A percentile compares a stretch with the other conserved stretches of the same genome.
These are phyloP conservation scores for Tranzscheliella williamsii DNA, from an alignment of 1,284 basidiomycete genomes.

Conservation along the genomic window DNA sequence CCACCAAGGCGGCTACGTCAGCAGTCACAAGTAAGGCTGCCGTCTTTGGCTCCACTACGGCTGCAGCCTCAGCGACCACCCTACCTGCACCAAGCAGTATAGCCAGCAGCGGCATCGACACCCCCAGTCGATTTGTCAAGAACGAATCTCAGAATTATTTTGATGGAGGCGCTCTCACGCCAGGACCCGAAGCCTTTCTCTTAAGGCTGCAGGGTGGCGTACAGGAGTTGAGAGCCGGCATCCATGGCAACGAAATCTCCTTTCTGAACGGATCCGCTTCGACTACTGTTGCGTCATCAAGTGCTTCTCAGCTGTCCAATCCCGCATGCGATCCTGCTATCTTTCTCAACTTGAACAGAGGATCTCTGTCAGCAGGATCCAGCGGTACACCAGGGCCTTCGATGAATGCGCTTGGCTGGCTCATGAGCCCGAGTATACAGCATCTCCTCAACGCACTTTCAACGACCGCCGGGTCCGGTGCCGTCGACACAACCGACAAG, in stretches of 20 bases:
- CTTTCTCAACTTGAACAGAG: conserved; percentile 21
- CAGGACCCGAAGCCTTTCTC: conserved; percentile 51
- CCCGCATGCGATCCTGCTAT: conserved; percentile 33
- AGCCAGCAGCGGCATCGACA: conserved; percentile 30
- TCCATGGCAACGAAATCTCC: conserved; percentile 45
- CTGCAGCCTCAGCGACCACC: no score
- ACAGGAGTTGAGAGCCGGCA: conserved; percentile 48
- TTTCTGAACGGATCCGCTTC: conserved; percentile 24
- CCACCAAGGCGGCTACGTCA: no score
- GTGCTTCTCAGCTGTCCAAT: conserved; percentile 23
- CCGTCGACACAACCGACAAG: conserved; percentile 17
- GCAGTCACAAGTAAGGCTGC: not conserved
- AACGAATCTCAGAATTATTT: conserved; percentile 41
- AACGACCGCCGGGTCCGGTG: conserved; percentile 18
- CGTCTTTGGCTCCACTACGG: no score
- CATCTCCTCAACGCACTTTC: conserved; percentile 39
- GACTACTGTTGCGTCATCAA: conserved; percentile 17
- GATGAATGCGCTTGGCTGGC: conserved; percentile 41
- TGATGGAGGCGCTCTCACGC: conserved; percentile 50
- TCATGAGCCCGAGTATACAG: conserved; percentile 50
- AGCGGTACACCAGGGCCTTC: conserved; percentile 16
- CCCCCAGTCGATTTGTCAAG: conserved; percentile 41
- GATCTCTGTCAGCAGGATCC: conserved; percentile 13
- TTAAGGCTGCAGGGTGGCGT: conserved; percentile 48
- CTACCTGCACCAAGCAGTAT: no score